Base-by-base conservation (phyloP, 305 asterid genomes). In the Fraxinus dipetala region DNA sequence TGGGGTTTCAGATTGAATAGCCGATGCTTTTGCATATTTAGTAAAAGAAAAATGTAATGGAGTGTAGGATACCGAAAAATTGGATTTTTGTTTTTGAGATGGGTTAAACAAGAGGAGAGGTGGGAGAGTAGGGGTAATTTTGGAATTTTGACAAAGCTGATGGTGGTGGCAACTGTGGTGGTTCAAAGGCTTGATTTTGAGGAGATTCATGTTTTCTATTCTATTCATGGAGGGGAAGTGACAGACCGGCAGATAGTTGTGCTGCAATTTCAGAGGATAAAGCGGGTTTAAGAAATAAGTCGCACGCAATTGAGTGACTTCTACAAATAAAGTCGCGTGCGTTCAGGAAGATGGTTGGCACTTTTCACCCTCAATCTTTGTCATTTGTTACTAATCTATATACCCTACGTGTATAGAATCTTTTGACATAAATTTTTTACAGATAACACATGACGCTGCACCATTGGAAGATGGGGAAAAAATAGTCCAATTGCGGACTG, bases 1-100 rank as follows among this genome's bases (percentile, higher is more conserved):
- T 63, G 89, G 83, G 63, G 78, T 80, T 38, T 88, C 91, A 78
- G 89, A 83, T 77, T 86, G 56, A 48, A 84, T 45, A 78, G 63
- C 76, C 13, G 78, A 75, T 43, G 79, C 67, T 82, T 28, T 51
- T 83, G 77, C 88, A 85, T 80, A 43, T 67, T 81, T 83, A 38
- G 85, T 75, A 5, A 51, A 76, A 80, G 81, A 77, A 85, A 59
- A 72, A 56, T 79, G 77, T 78, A 80, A 54, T 20, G 88, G 77
- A 69, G 85, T 26, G 0, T n/a, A 14, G 40, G 86, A 84, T 22
- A 77, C 78, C 6, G 84, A 40, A 73, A 67, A 51, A n/a, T 40
- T 83, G 82, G 48, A 35, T 35, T 14, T 84, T 56, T 84, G 88
- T 20, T 76, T 65, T 7, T 26, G 67, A 9, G 81, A 22, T 63